Percentiles rank a stretch among this genome's conserved stretches.
These are phyloP conservation scores for Penicillium ochrochloron DNA, from an alignment of 495 filamentous ascomycete species.

Conservation along the genomic window DNA sequence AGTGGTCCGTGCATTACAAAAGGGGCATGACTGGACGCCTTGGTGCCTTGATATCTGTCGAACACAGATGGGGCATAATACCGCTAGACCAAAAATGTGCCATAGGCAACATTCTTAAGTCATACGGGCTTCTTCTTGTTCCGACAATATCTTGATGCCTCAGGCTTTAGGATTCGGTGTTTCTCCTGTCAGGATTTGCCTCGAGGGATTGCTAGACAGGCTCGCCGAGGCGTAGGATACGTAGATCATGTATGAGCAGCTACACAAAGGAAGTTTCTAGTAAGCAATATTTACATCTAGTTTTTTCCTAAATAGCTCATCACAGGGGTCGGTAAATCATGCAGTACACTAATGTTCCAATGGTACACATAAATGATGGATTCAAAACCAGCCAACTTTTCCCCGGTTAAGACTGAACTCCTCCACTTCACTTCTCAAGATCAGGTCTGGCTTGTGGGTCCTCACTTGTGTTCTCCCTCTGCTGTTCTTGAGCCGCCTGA, in stretches of 20 bases:
- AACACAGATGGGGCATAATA: too few species aligned
- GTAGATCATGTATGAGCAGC: too few species aligned
- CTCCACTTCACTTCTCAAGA: neutral
- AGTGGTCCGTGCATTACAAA: neutral
- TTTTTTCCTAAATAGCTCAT: too few species aligned
- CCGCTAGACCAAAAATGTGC: too few species aligned
- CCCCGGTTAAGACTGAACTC: neutral
- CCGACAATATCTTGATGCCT: neutral
- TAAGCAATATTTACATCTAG: too few species aligned
- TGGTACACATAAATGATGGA: neutral
- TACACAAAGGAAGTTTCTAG: too few species aligned
- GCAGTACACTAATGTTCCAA: neutral
- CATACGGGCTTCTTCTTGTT: too few species aligned
- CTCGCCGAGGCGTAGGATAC: neutral
- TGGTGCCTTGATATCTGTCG: too few species aligned
- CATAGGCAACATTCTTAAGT: too few species aligned
- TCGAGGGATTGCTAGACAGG: neutral
- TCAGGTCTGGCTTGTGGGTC: neutral
- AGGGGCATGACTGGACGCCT: neutral
- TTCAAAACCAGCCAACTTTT: neutral
- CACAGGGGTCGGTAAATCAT: too few species aligned
- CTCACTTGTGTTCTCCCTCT: neutral
- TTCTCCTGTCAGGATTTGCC: neutral
- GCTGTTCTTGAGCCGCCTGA: neutral
- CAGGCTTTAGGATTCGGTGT: neutral